Base-by-base conservation (phyloP, 192 early-diverging fungal species). In the Thoreauomyces humboldtii region DNA sequence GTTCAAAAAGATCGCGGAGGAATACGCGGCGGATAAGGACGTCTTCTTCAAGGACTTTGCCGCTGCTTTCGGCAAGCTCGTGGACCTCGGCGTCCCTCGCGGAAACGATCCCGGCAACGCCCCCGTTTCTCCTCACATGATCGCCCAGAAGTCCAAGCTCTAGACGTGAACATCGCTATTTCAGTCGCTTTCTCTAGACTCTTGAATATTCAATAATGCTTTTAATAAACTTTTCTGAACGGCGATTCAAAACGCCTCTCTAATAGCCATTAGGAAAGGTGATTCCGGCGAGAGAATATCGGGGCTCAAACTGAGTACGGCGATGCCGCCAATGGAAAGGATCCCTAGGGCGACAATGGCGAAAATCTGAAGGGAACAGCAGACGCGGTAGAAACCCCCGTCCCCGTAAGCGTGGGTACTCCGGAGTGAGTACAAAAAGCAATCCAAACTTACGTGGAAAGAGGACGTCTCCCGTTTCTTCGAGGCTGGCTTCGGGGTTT, bases 21-120 rank as follows among this genome's bases (percentile, higher is more conserved):
- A 81, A 22, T 91, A 89, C 69, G 89, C 89, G 17, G 63, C 77
- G 61, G 81, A 88, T 63, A 77, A 90, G 71, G 76, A 86, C 29
- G 38, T 51, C 14, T 90, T 88, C 71, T 88, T 86, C 73, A 82
- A 79, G 29, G 96, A 98, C 76, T 98, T 98, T 76, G 75, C 92
- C 46, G 79, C 73, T 51, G 93, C 85, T 4, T 94, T 93, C 52
- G 77, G 77, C 58, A 96, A 94, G 82, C 82, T 98, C 35, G 70
- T 91, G 25, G 92, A 96, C 65, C 81, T 98, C 41, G 96, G 94
- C 65, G 87, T 91, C 17, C 63, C 63, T 9, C 52, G 64, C 14
- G 53, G 38, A n/a, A 43, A 57, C 24, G 64, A 57, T 24, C 34
- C 50, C 4, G 64, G 64, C n/a, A 57, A 57, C 29, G 64, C 53